Base-by-base conservation (phyloP, 2,329 filamentous ascomycete species). In the Aspergillus novoparasiticus region DNA sequence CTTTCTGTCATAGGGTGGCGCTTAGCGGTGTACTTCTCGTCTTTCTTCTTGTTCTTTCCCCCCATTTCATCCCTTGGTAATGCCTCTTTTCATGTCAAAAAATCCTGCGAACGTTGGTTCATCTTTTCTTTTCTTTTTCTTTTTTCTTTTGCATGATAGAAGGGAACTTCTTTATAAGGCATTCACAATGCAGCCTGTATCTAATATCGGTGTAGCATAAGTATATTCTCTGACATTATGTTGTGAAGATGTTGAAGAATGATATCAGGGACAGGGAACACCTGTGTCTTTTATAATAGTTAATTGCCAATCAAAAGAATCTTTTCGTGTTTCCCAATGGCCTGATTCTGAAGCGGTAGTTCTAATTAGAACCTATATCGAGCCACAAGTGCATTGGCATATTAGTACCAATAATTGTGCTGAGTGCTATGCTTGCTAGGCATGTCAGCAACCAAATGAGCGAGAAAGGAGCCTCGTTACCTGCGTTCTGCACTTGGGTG, bases 131-230 rank as follows among this genome's bases (percentile, higher is more conserved):
- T 32, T 50, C 59, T 48, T 45, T 36, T 46, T 60, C 9, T 10
- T 32, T 32, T 1, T 50, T 50, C 30, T 51, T 58, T 61, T 63
- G 59, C 59, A 65, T 63, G 60, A 67, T 65, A 65, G 65, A 67
- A 61, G 57, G 48, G 39, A 14, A 54, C 28, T 32, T 23, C 39
- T 45, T 61, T 36, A 32, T 36, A 16, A 57, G 48, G 19, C 56
- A 51, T 46, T 26, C 55, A 48, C 56, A 36, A 55, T 41, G 46
- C 48, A 34, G 23, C 28, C 45, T 62, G 41, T 62, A 48, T 55
- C 56, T 58, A 51, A 43, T 62, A 57, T 55, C 41, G 56, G 39
- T 55, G 50, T 62, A 48, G 48, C 30, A 58, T 58, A 51, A 51
- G 51, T 55, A 54, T 43, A 51, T 30, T 51, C 39, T 51, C 45